Evolutionary conservation across 345 rosid genomes (phyloP).

Genomic region (Melaleuca quinquenervia): DNA sequence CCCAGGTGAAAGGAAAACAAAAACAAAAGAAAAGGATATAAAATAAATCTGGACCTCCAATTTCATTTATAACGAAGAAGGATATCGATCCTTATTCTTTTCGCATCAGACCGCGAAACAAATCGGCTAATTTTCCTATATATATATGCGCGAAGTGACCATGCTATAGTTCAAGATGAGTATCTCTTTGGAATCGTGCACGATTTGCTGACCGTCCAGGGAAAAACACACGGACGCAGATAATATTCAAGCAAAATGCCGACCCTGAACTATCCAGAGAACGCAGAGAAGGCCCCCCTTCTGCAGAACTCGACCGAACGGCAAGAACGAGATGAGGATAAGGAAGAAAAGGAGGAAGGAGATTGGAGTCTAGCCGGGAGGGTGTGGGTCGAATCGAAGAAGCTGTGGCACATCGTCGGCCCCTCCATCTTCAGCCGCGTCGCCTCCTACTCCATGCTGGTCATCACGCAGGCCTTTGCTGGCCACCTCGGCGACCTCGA

Average conservation of each 20-base stretch:
- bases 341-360: background rate
- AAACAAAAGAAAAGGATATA: background rate
- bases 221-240: background rate
- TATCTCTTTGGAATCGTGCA: background rate
- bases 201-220: background rate
- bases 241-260: background rate
- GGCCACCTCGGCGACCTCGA: slow-evolving; percentile 91
- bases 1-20: background rate
- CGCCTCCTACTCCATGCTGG: slow-evolving; percentile 65
- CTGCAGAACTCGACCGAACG: background rate
- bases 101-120: too few species aligned
- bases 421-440: slow-evolving; percentile 77
- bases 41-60: background rate
- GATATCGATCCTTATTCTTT: background rate
- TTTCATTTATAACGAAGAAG: background rate
- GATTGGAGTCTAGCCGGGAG: slow-evolving; percentile 11
- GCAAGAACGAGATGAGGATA: background rate
- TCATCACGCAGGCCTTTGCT: slow-evolving; percentile 91
- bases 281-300: background rate
- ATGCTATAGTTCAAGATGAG: background rate
- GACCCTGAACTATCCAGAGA: background rate
- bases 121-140: background rate
- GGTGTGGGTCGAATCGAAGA: slow-evolving; percentile 67
- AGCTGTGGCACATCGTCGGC: slow-evolving; percentile 81
- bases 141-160: background rate